Base-by-base conservation (phyloP, 2,329 filamentous ascomycete species). In the Fonsecaea pedrosoi region DNA sequence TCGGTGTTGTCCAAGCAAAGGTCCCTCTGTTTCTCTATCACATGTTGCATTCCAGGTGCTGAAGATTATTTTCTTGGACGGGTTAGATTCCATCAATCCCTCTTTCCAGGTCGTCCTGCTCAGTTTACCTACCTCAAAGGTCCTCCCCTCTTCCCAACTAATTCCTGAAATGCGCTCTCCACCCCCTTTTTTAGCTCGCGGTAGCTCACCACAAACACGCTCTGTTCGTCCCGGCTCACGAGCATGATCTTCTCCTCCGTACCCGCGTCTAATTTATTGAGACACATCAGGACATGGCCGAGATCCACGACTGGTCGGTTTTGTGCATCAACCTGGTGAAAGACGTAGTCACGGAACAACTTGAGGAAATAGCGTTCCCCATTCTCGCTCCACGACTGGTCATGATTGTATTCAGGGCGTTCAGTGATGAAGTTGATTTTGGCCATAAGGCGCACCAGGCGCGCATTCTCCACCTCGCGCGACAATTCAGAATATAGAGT, bases 321-420 rank as follows among this genome's bases (percentile, higher is more conserved):
- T 65, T 92, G 88, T 35, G 87, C 86, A 76, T 98, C 93, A 12
- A 97, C 93, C 75, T 96, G 94, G 78, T 99, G 95, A 80, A 98
- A 99, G 48, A 97, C 92, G 74, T 96, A 98, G 79, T 99, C 95
- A 58, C 95, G 88, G 83, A 98, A 98, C 8, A 99, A 85, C 80
- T 97, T 97, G 70, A 99, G 84, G 76, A 92, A 91, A 77, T 97
- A 98, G 34, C 94, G 88, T 74, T 97, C 92, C 32, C 94, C 94
- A 56, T 91, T 95, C 78, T 98, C 94, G 4, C 92, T 92, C 94
- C 95, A 99, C 57, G 87, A 84, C 0, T 85, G 82, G 68, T 94
- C 90, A 48, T 89, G 88, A 61, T 92, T 91, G 69, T 91, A 90
- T 75, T 98, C 94, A 1, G 90, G 92, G 10, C 95, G 88, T 78